phyloP scores from a whole-genome alignment of 2,329 filamentous ascomycete species.

The Epichloe bromicola region DNA sequence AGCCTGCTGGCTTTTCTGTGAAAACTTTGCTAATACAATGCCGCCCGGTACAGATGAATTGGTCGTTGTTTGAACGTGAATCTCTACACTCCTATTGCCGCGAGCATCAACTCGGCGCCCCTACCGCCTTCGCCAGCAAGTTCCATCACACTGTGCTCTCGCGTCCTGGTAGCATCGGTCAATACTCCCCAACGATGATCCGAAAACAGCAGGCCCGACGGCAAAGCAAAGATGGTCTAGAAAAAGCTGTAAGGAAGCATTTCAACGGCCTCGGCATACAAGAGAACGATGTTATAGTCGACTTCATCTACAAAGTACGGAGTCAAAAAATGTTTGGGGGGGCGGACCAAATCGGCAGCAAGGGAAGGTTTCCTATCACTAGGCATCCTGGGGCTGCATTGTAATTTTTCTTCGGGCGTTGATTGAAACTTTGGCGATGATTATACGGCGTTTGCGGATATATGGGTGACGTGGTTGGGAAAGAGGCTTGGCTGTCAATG shows the following conservation, averaged over 20 bases:
- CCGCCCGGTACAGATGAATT: constrained; percentile 37
- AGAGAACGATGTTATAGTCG: constrained; percentile 73
- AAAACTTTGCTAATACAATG: constrained; percentile 5
- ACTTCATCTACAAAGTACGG: constrained; percentile 58
- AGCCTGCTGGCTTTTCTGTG: not conserved
- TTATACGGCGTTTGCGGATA: not conserved
- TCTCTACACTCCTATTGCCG: constrained; percentile 65
- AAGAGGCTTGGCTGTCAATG: not conserved
- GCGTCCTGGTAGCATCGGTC: constrained; percentile 50
- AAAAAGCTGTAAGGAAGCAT: constrained; percentile 62
- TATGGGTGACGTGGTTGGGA: not conserved
- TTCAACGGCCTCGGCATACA: constrained; percentile 70
- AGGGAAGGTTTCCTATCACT: constrained; percentile 24
- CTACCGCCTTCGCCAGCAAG: constrained; percentile 53
- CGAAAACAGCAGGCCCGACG: constrained; percentile 49
- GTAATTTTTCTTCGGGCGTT: not conserved
- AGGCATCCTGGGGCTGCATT: constrained; percentile 31
- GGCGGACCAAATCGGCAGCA: constrained; percentile 13
- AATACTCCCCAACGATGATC: constrained; percentile 65
- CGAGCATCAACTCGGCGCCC: constrained; percentile 57
- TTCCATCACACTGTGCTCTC: constrained; percentile 51
- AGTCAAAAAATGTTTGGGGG: constrained; percentile 17
- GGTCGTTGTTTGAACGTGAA: constrained; percentile 53
- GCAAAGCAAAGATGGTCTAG: constrained; percentile 60
- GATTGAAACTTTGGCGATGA: not conserved